Conservation (phyloP, 1,284 basidiomycete species). For the Malassezia dermatis region DNA sequence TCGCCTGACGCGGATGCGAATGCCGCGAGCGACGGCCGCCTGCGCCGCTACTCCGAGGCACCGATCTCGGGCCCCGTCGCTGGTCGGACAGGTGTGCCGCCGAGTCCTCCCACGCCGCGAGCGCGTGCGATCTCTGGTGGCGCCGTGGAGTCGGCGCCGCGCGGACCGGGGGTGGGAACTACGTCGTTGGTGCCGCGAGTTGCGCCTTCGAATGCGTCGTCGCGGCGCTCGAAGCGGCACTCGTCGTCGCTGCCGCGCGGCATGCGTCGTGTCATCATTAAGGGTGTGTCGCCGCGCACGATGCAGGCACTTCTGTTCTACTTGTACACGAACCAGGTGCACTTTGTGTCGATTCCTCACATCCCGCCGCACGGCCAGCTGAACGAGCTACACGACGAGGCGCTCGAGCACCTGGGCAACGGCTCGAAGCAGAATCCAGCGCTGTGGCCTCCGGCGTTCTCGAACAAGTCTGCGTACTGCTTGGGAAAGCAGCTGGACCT, state of each 20-base stretch:
- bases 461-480: slow-evolving; percentile 29
- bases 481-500: slow-evolving; percentile 30
- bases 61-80: neutral
- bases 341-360: slow-evolving; percentile 20
- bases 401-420: slow-evolving; percentile 13
- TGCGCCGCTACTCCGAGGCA: slow-evolving; percentile 6
- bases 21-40: neutral
- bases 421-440: slow-evolving; percentile 20
- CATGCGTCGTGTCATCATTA: slow-evolving; percentile 17
- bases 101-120: neutral
- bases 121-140: neutral
- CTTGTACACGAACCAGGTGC: slow-evolving; percentile 32
- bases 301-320: slow-evolving; percentile 33
- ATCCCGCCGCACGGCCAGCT: slow-evolving; percentile 14
- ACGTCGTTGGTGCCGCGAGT: neutral
- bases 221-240: neutral
- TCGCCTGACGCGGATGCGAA: neutral
- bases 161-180: too few relatives aligned
- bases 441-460: slow-evolving; percentile 26
- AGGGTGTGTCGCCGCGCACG: slow-evolving; percentile 24
- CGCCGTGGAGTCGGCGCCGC: neutral
- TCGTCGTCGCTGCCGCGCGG: neutral
- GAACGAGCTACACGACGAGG: slow-evolving; percentile 15
- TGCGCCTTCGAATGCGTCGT: neutral
- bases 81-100: neutral